Evolutionary conservation across 176 grass and related monocot species (phyloP).

Genomic region (Bromus sterilis): DNA sequence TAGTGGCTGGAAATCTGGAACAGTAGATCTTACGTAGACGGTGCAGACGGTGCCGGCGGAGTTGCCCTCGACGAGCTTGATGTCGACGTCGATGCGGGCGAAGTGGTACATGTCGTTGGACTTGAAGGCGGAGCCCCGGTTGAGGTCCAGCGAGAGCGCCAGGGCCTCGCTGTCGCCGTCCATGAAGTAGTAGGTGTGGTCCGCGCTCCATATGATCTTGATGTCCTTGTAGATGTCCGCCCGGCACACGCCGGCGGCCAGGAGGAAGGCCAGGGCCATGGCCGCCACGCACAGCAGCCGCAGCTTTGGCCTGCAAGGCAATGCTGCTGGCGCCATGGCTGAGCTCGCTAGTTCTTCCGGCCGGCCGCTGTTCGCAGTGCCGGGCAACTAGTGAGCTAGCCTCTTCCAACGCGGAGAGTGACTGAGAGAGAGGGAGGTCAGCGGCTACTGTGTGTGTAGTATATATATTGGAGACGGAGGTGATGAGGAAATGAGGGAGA

Average conservation of each 20-base stretch:
- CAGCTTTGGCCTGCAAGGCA: not conserved
- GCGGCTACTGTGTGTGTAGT: not conserved
- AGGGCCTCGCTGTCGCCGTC: conserved; percentile 20
- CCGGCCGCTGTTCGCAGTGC: not conserved
- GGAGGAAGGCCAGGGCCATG: not conserved
- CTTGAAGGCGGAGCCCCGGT: conserved; percentile 39
- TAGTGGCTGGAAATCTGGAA: no score
- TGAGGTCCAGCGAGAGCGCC: conserved; percentile 23
- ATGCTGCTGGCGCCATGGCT: not conserved
- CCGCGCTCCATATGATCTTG: conserved; percentile 16
- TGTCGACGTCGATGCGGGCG: conserved; percentile 43
- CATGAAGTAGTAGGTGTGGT: conserved; percentile 32
- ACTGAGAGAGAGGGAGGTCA: not conserved
- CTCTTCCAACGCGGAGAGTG: not conserved
- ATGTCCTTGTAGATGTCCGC: not conserved
- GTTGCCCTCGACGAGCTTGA: conserved; percentile 62
- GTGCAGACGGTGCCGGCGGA: conserved; percentile 67
- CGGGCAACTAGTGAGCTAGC: not conserved
- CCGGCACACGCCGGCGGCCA: not conserved
- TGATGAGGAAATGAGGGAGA: not conserved
- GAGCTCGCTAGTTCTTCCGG: not conserved
- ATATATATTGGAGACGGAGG: conserved; percentile 24
- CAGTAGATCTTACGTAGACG: conserved; percentile 65
- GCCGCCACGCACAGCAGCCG: not conserved
- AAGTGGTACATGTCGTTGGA: conserved; percentile 40